A percentile compares a stretch with the other conserved stretches of the same genome.
Conservation (phyloP, 2,329 filamentous ascomycete species). For the Amauroascus verrucosus region DNA sequence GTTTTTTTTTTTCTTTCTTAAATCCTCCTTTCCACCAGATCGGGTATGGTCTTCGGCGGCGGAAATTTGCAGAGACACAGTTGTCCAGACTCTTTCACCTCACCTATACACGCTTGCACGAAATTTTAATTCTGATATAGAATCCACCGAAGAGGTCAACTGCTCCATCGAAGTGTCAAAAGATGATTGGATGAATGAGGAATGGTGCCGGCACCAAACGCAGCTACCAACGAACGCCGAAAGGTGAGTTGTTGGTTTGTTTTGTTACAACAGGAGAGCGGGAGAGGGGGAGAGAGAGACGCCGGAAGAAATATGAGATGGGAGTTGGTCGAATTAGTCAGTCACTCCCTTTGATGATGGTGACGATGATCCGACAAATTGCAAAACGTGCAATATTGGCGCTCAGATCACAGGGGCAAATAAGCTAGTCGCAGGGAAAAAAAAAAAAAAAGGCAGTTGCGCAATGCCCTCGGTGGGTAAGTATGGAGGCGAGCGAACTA, state of each 20-base stretch:
- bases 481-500: neutral
- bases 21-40: neutral
- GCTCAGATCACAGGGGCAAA: slow-evolving; percentile 9
- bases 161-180: slow-evolving; percentile 22
- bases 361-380: slow-evolving; percentile 5
- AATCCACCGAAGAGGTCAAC: slow-evolving; percentile 20
- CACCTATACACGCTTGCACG: slow-evolving; percentile 21
- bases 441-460: neutral
- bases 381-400: slow-evolving; percentile 4
- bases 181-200: neutral
- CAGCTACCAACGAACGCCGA: slow-evolving; percentile 3
- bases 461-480: neutral
- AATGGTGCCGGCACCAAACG: slow-evolving; percentile 8
- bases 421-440: neutral
- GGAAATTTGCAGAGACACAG: no score
- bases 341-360: neutral
- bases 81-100: slow-evolving; percentile 6
- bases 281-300: neutral
- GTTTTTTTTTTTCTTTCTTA: neutral
- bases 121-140: slow-evolving; percentile 20
- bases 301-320: neutral
- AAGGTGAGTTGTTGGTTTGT: slow-evolving; percentile 1
- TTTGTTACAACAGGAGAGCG: neutral
- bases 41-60: no score
- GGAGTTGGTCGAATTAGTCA: neutral